Base-by-base conservation (phyloP, 78 protist species). In the Guillardia theta region DNA sequence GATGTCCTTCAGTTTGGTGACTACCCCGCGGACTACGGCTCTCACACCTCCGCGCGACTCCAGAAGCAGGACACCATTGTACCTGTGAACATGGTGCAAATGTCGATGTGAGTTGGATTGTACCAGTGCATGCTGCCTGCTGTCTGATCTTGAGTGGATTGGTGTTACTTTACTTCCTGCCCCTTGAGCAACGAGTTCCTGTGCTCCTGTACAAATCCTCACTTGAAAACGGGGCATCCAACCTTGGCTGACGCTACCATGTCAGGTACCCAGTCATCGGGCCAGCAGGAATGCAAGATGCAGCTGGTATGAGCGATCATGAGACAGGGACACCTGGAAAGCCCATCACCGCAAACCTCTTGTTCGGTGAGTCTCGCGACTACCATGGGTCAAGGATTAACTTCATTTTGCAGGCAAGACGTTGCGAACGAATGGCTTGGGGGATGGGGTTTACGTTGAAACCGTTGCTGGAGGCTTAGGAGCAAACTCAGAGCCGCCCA, bases 401-500 rank as follows among this genome's bases (percentile, higher is more conserved):
- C n/a, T n/a, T n/a, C n/a, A n/a, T n/a, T n/a, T n/a, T n/a, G n/a
- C n/a, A n/a, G 80, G 43, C 48, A 78, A 78, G 48, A 48, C 90
- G n/a, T 30, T 78, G 90, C 9, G 45, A 22, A 2, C 10, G 37
- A 78, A 78, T 50, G 90, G 90, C 24, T 19, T 78, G 50, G 90
- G 90, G 37, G 90, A 78, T 50, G 90, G 90, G 30, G 48, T 18
- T 46, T 78, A 78, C 48, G 48, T 78, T 10, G 90, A 78, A 48
- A 43, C 90, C 1, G 90, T 78, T 18, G 39, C 90, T 10, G 90
- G 90, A 4, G 90, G 90, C 48, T 50, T 78, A 36, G 90, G 90
- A 4, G 90, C 90, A 45, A 78, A 78, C 90, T 78, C 90, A 48
- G 90, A 78, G 90, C n/a, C 90, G 90, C 90, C 90, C 48, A 78